Conservation (phyloP, 768 basidiomycete species). For the Phanerochaete carnosa region DNA sequence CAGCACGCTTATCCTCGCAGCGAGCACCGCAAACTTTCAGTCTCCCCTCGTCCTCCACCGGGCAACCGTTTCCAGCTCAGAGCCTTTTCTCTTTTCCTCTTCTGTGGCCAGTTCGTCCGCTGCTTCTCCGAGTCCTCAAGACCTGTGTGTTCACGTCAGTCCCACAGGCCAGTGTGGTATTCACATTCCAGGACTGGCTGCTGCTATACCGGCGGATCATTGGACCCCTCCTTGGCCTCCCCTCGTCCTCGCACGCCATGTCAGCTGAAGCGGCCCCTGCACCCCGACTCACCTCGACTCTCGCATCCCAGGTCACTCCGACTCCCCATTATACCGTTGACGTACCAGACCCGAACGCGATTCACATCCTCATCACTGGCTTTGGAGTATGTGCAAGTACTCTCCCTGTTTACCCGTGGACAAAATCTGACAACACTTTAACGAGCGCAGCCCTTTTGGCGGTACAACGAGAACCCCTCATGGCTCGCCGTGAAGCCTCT, state of each 20-base stretch:
- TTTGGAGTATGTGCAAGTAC: slow-evolving; percentile 44
- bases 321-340: slow-evolving; percentile 17
- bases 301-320: slow-evolving; percentile 29
- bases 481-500: slow-evolving; percentile 69
- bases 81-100: background rate
- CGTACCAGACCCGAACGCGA: slow-evolving; percentile 31
- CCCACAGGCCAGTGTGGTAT: background rate
- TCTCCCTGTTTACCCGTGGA: background rate
- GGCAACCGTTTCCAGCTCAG: background rate
- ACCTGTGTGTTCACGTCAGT: background rate
- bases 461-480: slow-evolving; percentile 50
- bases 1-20: background rate
- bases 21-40: background rate
- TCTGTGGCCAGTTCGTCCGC: background rate
- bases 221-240: background rate
- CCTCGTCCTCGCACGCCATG: background rate
- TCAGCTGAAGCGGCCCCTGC: background rate
- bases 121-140: background rate
- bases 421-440: slow-evolving; percentile 8
- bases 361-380: slow-evolving; percentile 47
- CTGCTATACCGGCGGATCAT: background rate
- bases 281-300: background rate
- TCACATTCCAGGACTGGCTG: background rate
- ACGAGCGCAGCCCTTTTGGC: slow-evolving; percentile 23
- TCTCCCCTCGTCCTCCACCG: background rate